phyloP scores from a whole-genome alignment of 2,329 filamentous ascomycete genomes.

The Aspergillus brasiliensis region DNA sequence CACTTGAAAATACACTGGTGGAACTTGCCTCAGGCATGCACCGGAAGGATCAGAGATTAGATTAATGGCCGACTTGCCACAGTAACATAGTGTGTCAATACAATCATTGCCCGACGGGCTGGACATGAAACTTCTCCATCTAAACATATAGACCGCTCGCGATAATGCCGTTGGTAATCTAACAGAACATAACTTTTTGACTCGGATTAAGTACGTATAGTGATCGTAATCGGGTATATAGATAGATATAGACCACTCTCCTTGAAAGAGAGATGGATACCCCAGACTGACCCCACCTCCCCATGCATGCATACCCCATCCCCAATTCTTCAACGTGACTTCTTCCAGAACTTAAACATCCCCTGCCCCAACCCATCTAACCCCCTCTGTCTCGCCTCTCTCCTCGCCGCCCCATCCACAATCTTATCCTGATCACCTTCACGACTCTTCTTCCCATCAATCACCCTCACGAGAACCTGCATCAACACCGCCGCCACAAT shows the following conservation, averaged over 20 bases:
- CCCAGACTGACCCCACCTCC: no score
- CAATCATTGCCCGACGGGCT: background rate
- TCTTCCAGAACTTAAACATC: conserved; percentile 8
- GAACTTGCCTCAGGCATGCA: background rate
- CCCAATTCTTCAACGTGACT: background rate
- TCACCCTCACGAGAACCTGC: conserved; percentile 61
- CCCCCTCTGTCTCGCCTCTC: conserved; percentile 40
- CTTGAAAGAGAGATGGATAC: no score
- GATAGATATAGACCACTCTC: background rate
- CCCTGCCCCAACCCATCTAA: conserved; percentile 34
- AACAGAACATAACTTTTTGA: no score
- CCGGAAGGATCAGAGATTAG: conserved; percentile 7
- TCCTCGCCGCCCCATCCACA: conserved; percentile 38
- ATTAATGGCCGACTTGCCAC: background rate
- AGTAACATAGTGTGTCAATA: conserved; percentile 2
- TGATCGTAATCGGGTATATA: background rate
- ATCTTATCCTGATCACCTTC: conserved; percentile 12
- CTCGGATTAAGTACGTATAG: no score
- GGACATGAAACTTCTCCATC: background rate
- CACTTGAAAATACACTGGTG: conserved; percentile 11
- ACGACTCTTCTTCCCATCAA: conserved; percentile 30
- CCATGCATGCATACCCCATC: background rate
- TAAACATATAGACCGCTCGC: no score
- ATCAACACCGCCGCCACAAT: conserved; percentile 69
- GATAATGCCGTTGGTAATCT: no score